Percentiles rank a stretch among this genome's conserved stretches.
These are phyloP conservation scores for Ambrosia trifida DNA, from an alignment of 129 eudicot species.

Conservation along the genomic window DNA sequence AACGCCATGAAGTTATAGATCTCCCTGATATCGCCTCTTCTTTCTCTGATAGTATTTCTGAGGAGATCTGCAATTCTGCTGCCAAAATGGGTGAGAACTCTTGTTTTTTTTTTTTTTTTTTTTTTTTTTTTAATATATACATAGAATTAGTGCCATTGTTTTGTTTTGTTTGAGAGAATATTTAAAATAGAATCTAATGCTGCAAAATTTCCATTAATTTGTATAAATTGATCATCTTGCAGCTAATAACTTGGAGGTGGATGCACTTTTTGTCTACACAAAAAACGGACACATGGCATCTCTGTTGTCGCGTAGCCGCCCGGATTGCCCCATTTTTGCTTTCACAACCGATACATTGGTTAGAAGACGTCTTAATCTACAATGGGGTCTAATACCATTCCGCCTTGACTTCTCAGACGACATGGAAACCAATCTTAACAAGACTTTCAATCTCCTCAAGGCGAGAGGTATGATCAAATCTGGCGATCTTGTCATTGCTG, in stretches of 20 bases:
- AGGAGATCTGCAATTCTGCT: constrained; percentile 91
- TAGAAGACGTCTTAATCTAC: constrained; percentile 78
- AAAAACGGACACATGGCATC: constrained; percentile 92
- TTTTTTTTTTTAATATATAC: too few species aligned
- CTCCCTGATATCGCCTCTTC: constrained; percentile 75
- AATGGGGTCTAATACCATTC: constrained; percentile 95
- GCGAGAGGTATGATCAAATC: constrained; percentile 94
- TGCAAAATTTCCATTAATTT: neutral
- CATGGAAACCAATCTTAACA: constrained; percentile 88
- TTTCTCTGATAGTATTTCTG: constrained; percentile 69
- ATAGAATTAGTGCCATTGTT: too few species aligned
- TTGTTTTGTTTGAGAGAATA: too few species aligned
- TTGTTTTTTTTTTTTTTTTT: too few species aligned
- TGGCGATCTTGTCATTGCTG: constrained; percentile 84
- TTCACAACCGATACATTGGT: constrained; percentile 70
- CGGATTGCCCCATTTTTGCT: constrained; percentile 94
- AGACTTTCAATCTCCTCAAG: constrained; percentile 78
- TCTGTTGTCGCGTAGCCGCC: constrained; percentile 83
- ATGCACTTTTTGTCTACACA: constrained; percentile 83
- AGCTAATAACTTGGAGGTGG: constrained; percentile 91
- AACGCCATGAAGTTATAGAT: constrained; percentile 67
- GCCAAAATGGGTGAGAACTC: constrained; percentile 81
- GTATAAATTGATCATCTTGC: constrained; percentile 29
- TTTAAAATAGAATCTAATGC: neutral
- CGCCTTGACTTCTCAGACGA: constrained; percentile 80